These are phyloP conservation scores for Onygenales sp. DNA, from an alignment of 2,329 filamentous ascomycete genomes.

Conservation along the genomic window DNA sequence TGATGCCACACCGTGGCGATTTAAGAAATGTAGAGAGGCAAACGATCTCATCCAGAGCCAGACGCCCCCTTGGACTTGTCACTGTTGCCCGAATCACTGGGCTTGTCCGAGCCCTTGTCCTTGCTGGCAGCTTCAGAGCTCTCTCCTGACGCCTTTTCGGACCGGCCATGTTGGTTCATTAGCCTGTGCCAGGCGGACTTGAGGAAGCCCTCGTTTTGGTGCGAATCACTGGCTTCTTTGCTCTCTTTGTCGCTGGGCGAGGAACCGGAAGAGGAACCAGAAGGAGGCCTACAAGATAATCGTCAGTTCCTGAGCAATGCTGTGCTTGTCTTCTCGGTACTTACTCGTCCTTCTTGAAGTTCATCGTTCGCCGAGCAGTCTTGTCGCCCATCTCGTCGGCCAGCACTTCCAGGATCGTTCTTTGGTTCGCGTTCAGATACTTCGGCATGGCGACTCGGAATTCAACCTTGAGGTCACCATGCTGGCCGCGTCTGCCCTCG, in stretches of 20 bases:
- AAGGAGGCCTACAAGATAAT: not conserved
- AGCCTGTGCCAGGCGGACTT: slow-evolving; percentile 90
- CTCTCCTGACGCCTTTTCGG: slow-evolving; percentile 13
- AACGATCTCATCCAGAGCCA: slow-evolving; percentile 23
- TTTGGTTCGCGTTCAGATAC: slow-evolving; percentile 81
- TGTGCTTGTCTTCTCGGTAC: slow-evolving; percentile 15
- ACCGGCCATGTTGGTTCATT: slow-evolving; percentile 54
- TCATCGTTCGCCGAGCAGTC: slow-evolving; percentile 87
- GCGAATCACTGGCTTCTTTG: slow-evolving; percentile 32
- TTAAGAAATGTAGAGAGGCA: not conserved
- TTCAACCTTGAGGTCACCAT: slow-evolving; percentile 81
- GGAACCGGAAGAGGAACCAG: slow-evolving; percentile 13
- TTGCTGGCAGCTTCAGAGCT: slow-evolving; percentile 22
- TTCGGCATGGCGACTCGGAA: slow-evolving; percentile 95
- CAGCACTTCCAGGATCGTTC: slow-evolving; percentile 88
- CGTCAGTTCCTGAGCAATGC: not conserved
- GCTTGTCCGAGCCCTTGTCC: slow-evolving; percentile 16
- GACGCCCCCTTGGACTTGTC: slow-evolving; percentile 32
- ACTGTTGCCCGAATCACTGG: slow-evolving; percentile 13
- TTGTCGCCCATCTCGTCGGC: slow-evolving; percentile 94
- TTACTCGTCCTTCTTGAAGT: slow-evolving; percentile 53
- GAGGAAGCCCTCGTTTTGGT: slow-evolving; percentile 80
- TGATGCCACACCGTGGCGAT: not conserved
- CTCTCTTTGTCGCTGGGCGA: not conserved
- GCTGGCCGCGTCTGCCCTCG: slow-evolving; percentile 49